phyloP scores from a whole-genome alignment of 352 stramenopile species.

The Globisporangium rhizosaccharum region DNA sequence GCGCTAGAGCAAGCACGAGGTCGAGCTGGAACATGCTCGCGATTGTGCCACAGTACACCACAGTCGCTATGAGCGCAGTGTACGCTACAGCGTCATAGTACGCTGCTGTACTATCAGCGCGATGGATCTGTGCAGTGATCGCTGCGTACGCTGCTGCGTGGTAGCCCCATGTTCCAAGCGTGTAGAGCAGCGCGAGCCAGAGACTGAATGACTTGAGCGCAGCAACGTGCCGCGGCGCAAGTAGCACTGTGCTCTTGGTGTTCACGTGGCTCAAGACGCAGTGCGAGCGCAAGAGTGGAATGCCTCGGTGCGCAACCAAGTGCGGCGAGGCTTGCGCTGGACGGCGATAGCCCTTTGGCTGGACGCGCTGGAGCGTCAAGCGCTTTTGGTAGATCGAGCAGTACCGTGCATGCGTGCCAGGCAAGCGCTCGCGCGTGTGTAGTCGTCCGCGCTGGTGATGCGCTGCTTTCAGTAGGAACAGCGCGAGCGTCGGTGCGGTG shows the following conservation, averaged over 20 bases:
- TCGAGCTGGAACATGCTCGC: conserved; percentile 17
- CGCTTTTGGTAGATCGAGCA: conserved; percentile 18
- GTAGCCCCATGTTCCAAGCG: conserved; percentile 14
- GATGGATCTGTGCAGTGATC: conserved; percentile 12
- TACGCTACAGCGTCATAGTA: conserved; percentile 2
- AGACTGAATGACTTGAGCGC: background rate
- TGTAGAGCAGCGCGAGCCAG: conserved; percentile 8
- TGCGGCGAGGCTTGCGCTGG: conserved; percentile 3
- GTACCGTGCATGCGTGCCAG: conserved; percentile 9
- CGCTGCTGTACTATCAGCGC: background rate
- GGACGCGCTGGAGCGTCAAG: conserved; percentile 9
- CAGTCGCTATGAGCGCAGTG: conserved; percentile 11
- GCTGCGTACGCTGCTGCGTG: conserved; percentile 2
- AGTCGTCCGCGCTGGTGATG: conserved; percentile 10
- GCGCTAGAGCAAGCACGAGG: conserved; percentile 15
- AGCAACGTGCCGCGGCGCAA: background rate
- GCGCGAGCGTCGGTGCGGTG: conserved; percentile 18
- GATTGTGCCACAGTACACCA: conserved; percentile 10
- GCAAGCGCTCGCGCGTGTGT: background rate
- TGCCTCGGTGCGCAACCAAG: background rate
- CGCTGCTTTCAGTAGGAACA: conserved; percentile 16
- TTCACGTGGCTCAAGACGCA: conserved; percentile 11
- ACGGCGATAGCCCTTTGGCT: background rate
- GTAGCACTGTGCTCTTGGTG: conserved; percentile 8
- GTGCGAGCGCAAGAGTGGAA: conserved; percentile 16